Base-by-base conservation (phyloP, 768 basidiomycete genomes). In the Russula dissimulans region DNA sequence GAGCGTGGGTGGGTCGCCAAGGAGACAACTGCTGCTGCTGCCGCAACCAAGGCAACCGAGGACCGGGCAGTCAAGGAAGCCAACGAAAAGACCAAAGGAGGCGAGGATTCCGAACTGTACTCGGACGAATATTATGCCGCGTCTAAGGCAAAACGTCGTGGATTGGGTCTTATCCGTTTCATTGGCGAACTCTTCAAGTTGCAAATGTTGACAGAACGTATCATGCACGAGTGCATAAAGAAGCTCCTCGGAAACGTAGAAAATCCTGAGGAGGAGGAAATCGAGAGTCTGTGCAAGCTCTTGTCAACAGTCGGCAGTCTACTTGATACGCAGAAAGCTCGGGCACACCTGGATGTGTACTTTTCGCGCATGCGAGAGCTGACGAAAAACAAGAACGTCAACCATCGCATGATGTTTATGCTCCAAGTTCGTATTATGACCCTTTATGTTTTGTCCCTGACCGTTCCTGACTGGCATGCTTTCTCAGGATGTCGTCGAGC, bases 221-320 rank as follows among this genome's bases (percentile, higher is more conserved):
- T 98, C 76, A 99, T 98, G 91, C 90, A 94, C 77, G 90, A 93
- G 74, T 99, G 95, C 78, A 86, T 97, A 71, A 92, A 93, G 82
- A 94, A 95, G 75, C 81, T 97, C 12, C 78, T 98, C 12, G 83
- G 87, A 56, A 97, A 99, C 70, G 87, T 95, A 59, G 86, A 92
- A 66, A 90, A 91, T 68, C 97, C 94, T 0, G 94, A 97, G 69
- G 95, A 98, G 74, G 95, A 97, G 76, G 95, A 97, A 69, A 89
- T 99, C 64, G 95, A 98, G 79, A 91, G 87, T 49, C 80, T 97
- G 58, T 97, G 94, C 81, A 93, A 92, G 71, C 81, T 98, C 56
- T 72, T 99, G 54, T 81, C 87, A 22, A 97, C 95, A 6, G 91
- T 97, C 54, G 95, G 95, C 56, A 77, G 79, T 57, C 76, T 81